Evolutionary conservation across 768 basidiomycete species (phyloP).

Genomic region (Roridomyces roridus): DNA sequence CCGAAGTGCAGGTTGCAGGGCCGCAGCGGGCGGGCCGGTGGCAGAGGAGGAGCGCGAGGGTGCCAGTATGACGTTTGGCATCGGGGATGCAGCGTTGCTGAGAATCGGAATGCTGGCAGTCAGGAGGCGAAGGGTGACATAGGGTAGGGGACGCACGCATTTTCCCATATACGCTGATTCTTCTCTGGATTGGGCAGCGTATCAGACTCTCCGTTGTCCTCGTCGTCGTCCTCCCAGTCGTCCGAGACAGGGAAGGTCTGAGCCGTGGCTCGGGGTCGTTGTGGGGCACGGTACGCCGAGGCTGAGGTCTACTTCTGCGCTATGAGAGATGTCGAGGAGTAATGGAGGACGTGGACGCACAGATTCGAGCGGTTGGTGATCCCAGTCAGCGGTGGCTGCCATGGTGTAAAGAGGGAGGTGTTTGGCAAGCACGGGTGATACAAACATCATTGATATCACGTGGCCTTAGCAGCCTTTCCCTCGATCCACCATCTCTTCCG

Average conservation of each 20-base stretch:
- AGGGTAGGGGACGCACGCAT: slow-evolving; percentile 60
- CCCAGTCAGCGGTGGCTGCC: slow-evolving; percentile 6
- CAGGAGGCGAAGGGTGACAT: not conserved
- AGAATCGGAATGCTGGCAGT: slow-evolving; percentile 11
- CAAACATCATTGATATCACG: no score
- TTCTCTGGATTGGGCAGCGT: slow-evolving; percentile 40
- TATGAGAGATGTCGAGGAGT: not conserved
- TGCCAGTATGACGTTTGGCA: slow-evolving; percentile 65
- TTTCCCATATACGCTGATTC: slow-evolving; percentile 64
- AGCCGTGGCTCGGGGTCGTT: slow-evolving; percentile 26
- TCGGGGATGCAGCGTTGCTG: slow-evolving; percentile 66
- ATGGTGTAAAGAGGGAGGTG: not conserved
- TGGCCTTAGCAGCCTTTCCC: no score
- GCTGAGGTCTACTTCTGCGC: slow-evolving; percentile 15
- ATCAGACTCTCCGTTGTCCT: slow-evolving; percentile 43
- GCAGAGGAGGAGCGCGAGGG: slow-evolving; percentile 41
- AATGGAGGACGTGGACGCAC: not conserved
- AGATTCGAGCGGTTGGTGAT: slow-evolving; percentile 2
- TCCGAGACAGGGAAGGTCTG: slow-evolving; percentile 33
- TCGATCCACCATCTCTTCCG: no score
- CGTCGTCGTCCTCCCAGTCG: slow-evolving; percentile 64
- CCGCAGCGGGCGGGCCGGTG: slow-evolving; percentile 58
- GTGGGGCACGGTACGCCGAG: slow-evolving; percentile 5
- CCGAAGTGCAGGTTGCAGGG: slow-evolving; percentile 66
- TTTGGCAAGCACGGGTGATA: no score